phyloP scores from a whole-genome alignment of 163 green algal species.

The Scenedesmus sp. region DNA sequence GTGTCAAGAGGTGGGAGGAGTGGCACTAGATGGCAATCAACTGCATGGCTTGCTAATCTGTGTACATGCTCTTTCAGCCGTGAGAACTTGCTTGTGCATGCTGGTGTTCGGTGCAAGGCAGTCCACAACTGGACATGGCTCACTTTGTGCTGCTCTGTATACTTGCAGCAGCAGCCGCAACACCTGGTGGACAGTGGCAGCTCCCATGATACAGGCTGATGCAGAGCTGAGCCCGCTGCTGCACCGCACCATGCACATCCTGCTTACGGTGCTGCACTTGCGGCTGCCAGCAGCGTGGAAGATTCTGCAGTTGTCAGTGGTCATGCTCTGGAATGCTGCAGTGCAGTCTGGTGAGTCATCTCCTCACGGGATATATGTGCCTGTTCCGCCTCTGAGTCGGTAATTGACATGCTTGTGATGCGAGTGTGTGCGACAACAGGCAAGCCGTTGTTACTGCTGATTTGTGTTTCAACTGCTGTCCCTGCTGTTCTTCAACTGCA shows the following conservation, averaged over 20 bases:
- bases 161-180: conserved; percentile 16
- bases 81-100: not conserved
- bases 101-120: not conserved
- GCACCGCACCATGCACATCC: conserved; percentile 67
- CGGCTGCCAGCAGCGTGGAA: conserved; percentile 67
- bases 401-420: not conserved
- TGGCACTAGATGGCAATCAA: not conserved
- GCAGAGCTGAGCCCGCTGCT: conserved; percentile 46
- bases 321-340: conserved; percentile 76
- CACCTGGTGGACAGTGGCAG: conserved; percentile 78
- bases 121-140: not conserved
- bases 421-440: not conserved
- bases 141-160: not conserved
- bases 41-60: not conserved
- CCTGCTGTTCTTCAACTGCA: not conserved
- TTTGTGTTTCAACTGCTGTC: not conserved
- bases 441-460: not conserved
- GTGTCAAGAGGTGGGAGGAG: not conserved
- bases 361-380: not conserved
- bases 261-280: conserved; percentile 65
- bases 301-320: conserved; percentile 73
- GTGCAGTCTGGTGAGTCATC: conserved; percentile 47
- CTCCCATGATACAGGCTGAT: conserved; percentile 57
- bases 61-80: not conserved
- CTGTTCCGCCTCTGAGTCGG: not conserved